These are phyloP conservation scores for Penicillium nucicola DNA, from an alignment of 495 filamentous ascomycete species.

Conservation along the genomic window DNA sequence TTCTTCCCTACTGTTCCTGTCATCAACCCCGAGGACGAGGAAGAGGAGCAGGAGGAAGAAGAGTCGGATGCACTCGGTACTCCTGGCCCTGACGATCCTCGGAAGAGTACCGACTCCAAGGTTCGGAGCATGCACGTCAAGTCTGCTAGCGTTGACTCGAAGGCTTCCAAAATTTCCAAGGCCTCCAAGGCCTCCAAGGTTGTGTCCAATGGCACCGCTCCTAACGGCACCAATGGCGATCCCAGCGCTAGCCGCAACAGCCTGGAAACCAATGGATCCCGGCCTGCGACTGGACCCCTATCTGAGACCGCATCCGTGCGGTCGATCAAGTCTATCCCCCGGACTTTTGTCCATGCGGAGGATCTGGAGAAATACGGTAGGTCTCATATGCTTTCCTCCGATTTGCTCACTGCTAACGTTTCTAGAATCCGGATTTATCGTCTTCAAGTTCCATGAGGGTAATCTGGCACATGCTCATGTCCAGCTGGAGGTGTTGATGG, in stretches of 20 bases:
- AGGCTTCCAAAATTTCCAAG: slow-evolving; percentile 25
- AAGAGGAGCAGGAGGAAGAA: slow-evolving; percentile 56
- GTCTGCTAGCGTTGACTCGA: slow-evolving; percentile 31
- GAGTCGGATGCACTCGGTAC: slow-evolving; percentile 17
- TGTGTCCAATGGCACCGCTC: slow-evolving; percentile 16
- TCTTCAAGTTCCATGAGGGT: slow-evolving; percentile 91
- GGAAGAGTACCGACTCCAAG: slow-evolving; percentile 36
- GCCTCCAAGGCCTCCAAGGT: slow-evolving; percentile 20
- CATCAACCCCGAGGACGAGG: slow-evolving; percentile 90
- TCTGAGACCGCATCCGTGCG: slow-evolving; percentile 37
- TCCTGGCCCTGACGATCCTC: slow-evolving; percentile 23
- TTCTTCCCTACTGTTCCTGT: slow-evolving; percentile 90
- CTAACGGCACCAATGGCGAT: slow-evolving; percentile 26
- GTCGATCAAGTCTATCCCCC: slow-evolving; percentile 59
- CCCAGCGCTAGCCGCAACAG: slow-evolving; percentile 30
- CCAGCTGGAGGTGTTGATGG: slow-evolving; percentile 85
- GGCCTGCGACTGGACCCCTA: slow-evolving; percentile 24
- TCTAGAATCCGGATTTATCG: slow-evolving; percentile 81
- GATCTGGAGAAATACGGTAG: slow-evolving; percentile 75
- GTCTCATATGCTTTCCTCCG: slow-evolving; percentile 3
- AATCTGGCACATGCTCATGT: slow-evolving; percentile 72
- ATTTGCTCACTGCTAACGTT: slow-evolving; percentile 14
- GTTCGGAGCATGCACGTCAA: slow-evolving; percentile 28
- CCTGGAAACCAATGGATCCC: slow-evolving; percentile 33
- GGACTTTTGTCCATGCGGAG: slow-evolving; percentile 71